phyloP scores from a whole-genome alignment of 768 basidiomycete species.

The Pleurotus tuoliensis region DNA sequence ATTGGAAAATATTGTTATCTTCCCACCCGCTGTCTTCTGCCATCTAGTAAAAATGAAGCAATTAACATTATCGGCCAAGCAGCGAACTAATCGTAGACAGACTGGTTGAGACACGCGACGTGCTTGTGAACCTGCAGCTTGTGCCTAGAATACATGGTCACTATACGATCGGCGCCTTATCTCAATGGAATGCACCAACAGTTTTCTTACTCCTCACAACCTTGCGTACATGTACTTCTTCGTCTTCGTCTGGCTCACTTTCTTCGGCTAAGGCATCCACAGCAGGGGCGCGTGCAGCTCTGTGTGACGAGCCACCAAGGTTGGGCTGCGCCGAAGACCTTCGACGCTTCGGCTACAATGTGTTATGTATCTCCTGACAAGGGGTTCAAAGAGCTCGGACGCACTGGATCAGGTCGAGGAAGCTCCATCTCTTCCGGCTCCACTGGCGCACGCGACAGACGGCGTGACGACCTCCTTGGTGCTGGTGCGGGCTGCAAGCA shows the following conservation, averaged over 20 bases:
- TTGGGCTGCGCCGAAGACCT: conserved; percentile 76
- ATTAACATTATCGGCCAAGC: neutral
- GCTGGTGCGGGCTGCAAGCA: conserved; percentile 17
- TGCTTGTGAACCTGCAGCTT: conserved; percentile 46
- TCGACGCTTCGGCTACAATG: conserved; percentile 66
- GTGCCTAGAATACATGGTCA: conserved; percentile 26
- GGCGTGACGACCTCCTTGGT: conserved; percentile 57
- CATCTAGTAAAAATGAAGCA: conserved; percentile 16
- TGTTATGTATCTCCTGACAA: neutral
- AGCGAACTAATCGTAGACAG: conserved; percentile 11
- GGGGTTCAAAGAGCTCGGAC: conserved; percentile 17
- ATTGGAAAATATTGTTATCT: conserved; percentile 88
- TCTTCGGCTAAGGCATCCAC: conserved; percentile 59
- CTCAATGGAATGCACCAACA: conserved; percentile 27
- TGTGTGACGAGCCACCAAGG: conserved; percentile 46
- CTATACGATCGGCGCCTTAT: conserved; percentile 7
- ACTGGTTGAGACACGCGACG: conserved; percentile 54
- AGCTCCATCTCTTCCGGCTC: conserved; percentile 37
- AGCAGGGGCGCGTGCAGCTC: conserved; percentile 27
- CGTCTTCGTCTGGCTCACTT: conserved; percentile 73
- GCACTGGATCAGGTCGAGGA: conserved; percentile 51
- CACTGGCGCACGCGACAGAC: conserved; percentile 54
- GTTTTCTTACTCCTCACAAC: conserved; percentile 56
- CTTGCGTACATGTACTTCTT: conserved; percentile 56
- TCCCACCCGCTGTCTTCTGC: conserved; percentile 83